Evolutionary conservation across 345 rosid genomes (phyloP).

Genomic region (Eutrema japonicum): DNA sequence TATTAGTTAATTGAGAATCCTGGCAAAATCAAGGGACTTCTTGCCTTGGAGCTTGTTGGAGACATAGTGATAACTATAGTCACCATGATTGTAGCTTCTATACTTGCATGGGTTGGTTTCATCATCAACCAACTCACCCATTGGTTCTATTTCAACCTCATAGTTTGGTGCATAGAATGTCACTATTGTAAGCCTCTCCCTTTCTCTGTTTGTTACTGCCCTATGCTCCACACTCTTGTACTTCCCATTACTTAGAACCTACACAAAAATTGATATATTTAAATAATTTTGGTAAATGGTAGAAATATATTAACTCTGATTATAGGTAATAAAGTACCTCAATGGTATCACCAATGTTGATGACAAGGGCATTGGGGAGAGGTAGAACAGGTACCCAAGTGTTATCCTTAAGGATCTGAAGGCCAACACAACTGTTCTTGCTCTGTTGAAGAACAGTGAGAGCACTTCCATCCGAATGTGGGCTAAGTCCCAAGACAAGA

Average conservation of each 20-base stretch:
- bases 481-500: constrained; percentile 94
- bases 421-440: constrained; percentile 67
- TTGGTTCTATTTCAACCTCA: constrained; percentile 78
- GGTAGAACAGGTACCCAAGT: constrained; percentile 73
- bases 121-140: constrained; percentile 73
- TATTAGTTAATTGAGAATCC: constrained; percentile 50
- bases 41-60: constrained; percentile 88
- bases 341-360: constrained; percentile 90
- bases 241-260: constrained; percentile 94
- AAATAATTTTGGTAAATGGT: constrained; percentile 1
- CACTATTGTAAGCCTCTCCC: constrained; percentile 85
- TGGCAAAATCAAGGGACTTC: constrained; percentile 85
- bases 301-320: neutral
- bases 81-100: constrained; percentile 87
- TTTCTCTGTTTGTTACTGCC: constrained; percentile 76
- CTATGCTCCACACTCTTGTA: constrained; percentile 97
- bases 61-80: constrained; percentile 83
- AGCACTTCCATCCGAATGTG: constrained; percentile 99
- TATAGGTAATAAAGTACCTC: constrained; percentile 51
- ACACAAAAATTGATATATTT: neutral
- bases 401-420: constrained; percentile 78
- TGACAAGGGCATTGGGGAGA: constrained; percentile 68
- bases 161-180: constrained; percentile 97
- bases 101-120: constrained; percentile 81
- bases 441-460: constrained; percentile 88